Evolutionary conservation across 108 stramenopile species (phyloP).

Genomic region (Pseudonitzschia delicatissima): DNA sequence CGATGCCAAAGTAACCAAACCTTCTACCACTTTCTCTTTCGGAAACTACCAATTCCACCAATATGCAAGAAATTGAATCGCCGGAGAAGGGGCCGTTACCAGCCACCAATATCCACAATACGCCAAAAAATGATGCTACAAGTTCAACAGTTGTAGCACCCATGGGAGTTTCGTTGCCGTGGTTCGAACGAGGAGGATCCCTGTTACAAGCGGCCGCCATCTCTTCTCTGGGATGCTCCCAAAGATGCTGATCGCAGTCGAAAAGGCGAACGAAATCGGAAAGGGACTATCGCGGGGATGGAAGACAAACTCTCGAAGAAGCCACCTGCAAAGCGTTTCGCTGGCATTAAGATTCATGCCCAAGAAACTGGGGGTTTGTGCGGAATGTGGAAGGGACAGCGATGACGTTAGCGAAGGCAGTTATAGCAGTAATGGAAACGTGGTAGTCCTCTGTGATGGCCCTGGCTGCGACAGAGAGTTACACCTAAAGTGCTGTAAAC

Average conservation of each 20-base stretch:
- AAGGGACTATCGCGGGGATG: background rate
- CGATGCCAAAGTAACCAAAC: too few relatives aligned
- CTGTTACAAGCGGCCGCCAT: background rate
- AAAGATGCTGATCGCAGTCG: background rate
- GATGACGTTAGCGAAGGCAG: background rate
- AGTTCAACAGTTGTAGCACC: too few relatives aligned
- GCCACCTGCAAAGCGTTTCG: constrained; percentile 1
- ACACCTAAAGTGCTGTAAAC: constrained; percentile 54
- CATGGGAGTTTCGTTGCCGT: background rate
- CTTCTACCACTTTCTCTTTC: too few relatives aligned
- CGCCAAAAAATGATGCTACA: too few relatives aligned
- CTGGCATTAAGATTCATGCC: constrained; percentile 13
- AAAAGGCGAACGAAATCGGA: background rate
- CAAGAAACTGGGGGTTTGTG: constrained; percentile 20
- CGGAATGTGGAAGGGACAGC: constrained; percentile 13
- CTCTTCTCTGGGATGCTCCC: constrained; percentile 1
- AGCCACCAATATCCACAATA: too few relatives aligned
- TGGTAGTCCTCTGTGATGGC: constrained; percentile 31
- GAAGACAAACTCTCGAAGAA: background rate
- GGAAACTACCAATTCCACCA: too few relatives aligned
- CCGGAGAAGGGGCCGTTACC: too few relatives aligned
- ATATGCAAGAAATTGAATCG: too few relatives aligned
- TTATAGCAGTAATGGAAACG: background rate
- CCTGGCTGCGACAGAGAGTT: constrained; percentile 47
- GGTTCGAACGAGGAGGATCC: background rate